Base-by-base conservation (phyloP, 2,329 filamentous ascomycete genomes). In the Xylariaceae sp. region DNA sequence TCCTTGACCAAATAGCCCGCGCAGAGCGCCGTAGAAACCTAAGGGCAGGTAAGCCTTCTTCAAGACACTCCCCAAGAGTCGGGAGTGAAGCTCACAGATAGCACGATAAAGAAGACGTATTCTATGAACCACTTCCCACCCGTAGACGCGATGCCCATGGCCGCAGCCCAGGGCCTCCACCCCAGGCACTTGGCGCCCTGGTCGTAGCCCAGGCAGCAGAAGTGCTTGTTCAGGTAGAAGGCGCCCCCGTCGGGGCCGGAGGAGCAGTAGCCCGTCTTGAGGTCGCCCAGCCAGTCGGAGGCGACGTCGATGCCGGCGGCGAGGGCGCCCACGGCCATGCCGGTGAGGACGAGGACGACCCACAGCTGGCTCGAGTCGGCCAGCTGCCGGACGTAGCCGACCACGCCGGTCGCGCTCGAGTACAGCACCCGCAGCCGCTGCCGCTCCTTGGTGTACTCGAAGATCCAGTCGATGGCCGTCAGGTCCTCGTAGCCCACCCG, bases 401-500 rank as follows among this genome's bases (percentile, higher is more conserved):
- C 39, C 5, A 94, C 46, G 0, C 88, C 85, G 14, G 75, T 70
- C 6, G 78, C 73, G 48, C 73, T 76, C 0, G 82, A 75, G 35
- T 78, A 75, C 14, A 98, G 67, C 19, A 83, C 74, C n/a, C 87
- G 77, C 50, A 93, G 65, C 16, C 92, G 77, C 58, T 94, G 87
- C 14, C 92, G 77, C 63, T 98, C 92, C 59, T 95, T 95, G 33
- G 85, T 92, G 55, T 96, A 94, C 60, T 98, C 92, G 51, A 94
- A 96, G 55, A 96, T 96, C 92, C 92, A 98, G 65, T 98, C 92
- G 57, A 98, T 98, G 38, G 92, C 90, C 12, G 90, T 95, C 57
- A 95, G 69, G 61, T 98, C 84, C 53, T 95, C 90, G 63, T 98
- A 98, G 35, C 85, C 90, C 23, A 95, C 89, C 52, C 92, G 77